Evolutionary conservation across 371 early-diverging fungal species (phyloP).

Genomic region (Saksenaea oblongispora): DNA sequence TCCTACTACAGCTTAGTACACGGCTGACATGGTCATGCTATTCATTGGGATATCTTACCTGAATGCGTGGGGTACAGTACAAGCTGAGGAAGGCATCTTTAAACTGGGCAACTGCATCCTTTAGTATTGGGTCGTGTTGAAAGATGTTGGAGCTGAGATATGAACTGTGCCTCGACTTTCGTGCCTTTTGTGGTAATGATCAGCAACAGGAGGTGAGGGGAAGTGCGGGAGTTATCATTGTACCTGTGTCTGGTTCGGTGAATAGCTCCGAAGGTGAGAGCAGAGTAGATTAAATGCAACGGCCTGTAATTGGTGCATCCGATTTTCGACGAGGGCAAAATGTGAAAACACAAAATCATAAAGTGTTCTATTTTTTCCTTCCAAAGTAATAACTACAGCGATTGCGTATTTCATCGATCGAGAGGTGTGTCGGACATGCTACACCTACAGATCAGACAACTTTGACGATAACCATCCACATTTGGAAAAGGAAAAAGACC

Average conservation of each 20-base stretch:
- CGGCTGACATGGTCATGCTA: neutral
- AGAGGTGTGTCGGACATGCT: slow-evolving; percentile 43
- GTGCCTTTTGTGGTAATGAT: slow-evolving; percentile 11
- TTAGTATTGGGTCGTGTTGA: slow-evolving; percentile 51
- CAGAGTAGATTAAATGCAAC: slow-evolving; percentile 51
- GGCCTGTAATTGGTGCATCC: slow-evolving; percentile 61
- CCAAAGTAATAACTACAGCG: slow-evolving; percentile 58
- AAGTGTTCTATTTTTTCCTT: slow-evolving; percentile 49
- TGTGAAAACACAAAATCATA: slow-evolving; percentile 69
- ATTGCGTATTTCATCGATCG: slow-evolving; percentile 61
- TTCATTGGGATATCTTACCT: slow-evolving; percentile 35
- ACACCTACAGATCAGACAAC: slow-evolving; percentile 4
- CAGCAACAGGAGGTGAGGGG: neutral
- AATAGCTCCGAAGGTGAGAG: slow-evolving; percentile 35
- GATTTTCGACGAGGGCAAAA: slow-evolving; percentile 63
- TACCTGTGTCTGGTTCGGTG: slow-evolving; percentile 3
- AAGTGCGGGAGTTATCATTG: neutral
- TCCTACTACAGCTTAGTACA: slow-evolving; percentile 32
- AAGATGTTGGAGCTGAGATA: slow-evolving; percentile 47
- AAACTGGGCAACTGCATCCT: slow-evolving; percentile 54
- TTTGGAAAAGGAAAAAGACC: neutral
- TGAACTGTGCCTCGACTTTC: slow-evolving; percentile 26
- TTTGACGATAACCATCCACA: slow-evolving; percentile 8
- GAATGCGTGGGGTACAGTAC: slow-evolving; percentile 62
- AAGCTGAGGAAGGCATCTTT: slow-evolving; percentile 54